Percentiles rank a stretch among this genome's conserved stretches.
These are phyloP conservation scores for Zymoseptoria ardabiliae DNA, from an alignment of 2,329 filamentous ascomycete genomes.

Conservation along the genomic window DNA sequence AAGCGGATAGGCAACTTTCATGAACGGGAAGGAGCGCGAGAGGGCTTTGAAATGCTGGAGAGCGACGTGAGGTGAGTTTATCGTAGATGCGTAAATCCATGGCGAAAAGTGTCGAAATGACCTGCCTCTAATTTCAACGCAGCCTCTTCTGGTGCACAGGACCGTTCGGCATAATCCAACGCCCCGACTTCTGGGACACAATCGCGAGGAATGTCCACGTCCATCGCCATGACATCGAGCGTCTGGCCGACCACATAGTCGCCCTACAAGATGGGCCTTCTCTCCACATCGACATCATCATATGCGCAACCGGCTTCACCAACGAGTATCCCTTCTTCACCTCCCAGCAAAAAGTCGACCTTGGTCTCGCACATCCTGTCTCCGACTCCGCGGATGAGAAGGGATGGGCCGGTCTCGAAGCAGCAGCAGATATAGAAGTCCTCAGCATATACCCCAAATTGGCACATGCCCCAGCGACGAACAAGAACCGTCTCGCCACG, in stretches of 20 bases:
- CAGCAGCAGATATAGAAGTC: constrained; percentile 6
- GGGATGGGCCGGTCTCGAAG: background rate
- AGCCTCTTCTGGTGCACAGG: constrained; percentile 2
- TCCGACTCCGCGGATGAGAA: background rate
- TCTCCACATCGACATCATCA: constrained; percentile 9
- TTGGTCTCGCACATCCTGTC: constrained; percentile 4
- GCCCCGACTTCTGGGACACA: constrained; percentile 11
- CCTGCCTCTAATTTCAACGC: background rate
- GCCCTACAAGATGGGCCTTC: constrained; percentile 6
- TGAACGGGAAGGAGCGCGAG: background rate
- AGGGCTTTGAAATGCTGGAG: constrained; percentile 1
- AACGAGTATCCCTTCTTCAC: constrained; percentile 4
- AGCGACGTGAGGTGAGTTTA: background rate
- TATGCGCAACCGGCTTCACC: constrained; percentile 14
- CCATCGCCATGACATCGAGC: constrained; percentile 6
- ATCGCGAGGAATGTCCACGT: constrained; percentile 9
- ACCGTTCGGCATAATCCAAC: constrained; percentile 6
- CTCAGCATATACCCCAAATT: background rate
- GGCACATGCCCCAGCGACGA: background rate
- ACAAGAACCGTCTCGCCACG: background rate
- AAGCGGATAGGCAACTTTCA: background rate
- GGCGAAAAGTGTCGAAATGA: background rate
- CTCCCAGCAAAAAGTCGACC: background rate
- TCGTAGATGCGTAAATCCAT: constrained; percentile 1
- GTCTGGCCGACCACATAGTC: constrained; percentile 2